Evolutionary conservation across 371 early-diverging fungal genomes (phyloP), one percentile per base, ranked within the genome.

Genomic region (Funneliformis caledonium): DNA sequence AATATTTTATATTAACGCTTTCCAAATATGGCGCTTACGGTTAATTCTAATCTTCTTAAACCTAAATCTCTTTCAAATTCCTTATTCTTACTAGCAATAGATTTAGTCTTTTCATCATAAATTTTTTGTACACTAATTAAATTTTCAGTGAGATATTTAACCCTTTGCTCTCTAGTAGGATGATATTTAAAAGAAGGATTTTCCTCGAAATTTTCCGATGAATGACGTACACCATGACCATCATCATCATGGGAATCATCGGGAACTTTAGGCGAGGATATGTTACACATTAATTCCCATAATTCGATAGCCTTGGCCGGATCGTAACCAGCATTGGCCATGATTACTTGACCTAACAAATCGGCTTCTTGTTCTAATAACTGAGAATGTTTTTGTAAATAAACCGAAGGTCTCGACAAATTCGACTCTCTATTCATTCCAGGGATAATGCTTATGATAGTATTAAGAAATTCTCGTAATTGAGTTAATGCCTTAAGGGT

Each of bases 291-390:
- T 14, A 72, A 78, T 73, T 88, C 81, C 89, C 89, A 89, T 4
- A 88, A 84, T 48, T 85, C 83, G 5, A 89, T 78, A 0, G 89
- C 87, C 19, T 80, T 83, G 72, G 84, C 83, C 1, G 89, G 89
- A 78, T 89, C 88, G 59, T 89, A 90, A 47, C 90, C 90, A 12
- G 90, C 89, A 78, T 88, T 85, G 0, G 90, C 91, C 83, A 91
- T 80, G 2, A 91, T 80, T 52, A 86, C 88, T 70, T 91, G 62
- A 0, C 91, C 91, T 19, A 91, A 88, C 10, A 88, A 83, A 76
- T 90, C 90, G 0, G 90, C 90, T 80, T 89, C 83, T 2, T 77
- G 67, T 61, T 85, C 85, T 37, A 85, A 82, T 1, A 78, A 76
- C 62, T 85, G 85, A 42, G 76, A 76, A 62, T 76, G 76, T 8